Conservation (phyloP, 2,329 filamentous ascomycete species). For the Calonectria ilicicola region DNA sequence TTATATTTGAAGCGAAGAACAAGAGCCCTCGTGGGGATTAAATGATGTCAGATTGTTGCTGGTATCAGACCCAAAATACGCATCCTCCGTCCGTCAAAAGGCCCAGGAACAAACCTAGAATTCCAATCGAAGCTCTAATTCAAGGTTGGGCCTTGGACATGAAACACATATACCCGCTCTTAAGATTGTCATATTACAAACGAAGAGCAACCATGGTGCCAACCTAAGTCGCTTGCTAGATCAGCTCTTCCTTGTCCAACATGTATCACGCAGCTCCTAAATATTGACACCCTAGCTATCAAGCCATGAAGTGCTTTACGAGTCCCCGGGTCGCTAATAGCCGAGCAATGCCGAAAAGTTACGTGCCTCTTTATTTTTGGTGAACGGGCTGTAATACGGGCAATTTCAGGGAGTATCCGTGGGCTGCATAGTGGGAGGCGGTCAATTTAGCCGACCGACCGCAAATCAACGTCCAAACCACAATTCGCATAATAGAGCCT, state of each 20-base stretch:
- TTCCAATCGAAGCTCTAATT: background rate
- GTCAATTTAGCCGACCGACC: background rate
- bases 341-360: conserved; percentile 21
- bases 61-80: background rate
- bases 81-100: background rate
- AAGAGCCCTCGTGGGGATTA: background rate
- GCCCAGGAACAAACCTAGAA: background rate
- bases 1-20: no score
- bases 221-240: background rate
- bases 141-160: background rate
- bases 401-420: background rate
- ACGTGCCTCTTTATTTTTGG: conserved; percentile 6
- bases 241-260: background rate
- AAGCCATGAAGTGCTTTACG: conserved; percentile 18
- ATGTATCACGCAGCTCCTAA: conserved; percentile 16
- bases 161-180: background rate
- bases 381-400: background rate
- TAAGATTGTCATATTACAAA: conserved; percentile 20
- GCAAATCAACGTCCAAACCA: conserved; percentile 6
- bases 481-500: conserved; percentile 4
- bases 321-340: conserved; percentile 21
- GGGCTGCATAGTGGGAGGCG: background rate
- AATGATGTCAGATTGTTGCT: background rate
- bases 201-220: background rate
- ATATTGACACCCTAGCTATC: conserved; percentile 12